Evolutionary conservation across 768 basidiomycete species (phyloP), one percentile per base, ranked within the genome.

Genomic region (Tremella fuciformis): DNA sequence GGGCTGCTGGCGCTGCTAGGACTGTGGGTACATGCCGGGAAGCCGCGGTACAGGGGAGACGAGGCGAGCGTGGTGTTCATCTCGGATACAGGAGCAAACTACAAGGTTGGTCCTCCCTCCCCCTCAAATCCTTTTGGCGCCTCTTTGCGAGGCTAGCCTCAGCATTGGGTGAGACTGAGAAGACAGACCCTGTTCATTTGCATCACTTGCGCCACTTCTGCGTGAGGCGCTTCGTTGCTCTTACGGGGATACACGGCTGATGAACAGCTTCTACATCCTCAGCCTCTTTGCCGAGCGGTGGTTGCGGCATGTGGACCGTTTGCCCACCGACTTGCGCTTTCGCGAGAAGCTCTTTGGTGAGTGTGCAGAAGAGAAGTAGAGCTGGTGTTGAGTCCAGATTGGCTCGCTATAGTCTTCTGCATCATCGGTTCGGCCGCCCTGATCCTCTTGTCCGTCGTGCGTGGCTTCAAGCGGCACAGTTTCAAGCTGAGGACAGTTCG

Each of bases 291-390:
- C 70, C 19, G 79, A 79, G 59, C 64, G 78, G 25, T 79, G 76
- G 76, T 66, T 80, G 2, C 60, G 79, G 8, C 78, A 79, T 58
- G 68, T 77, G 25, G 78, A 79, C 44, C 73, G 79, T 7, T 61
- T 80, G 1, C 79, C 79, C 2, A 69, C 70, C 15, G 67, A 75
- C 16, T 37, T 78, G 0, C 55, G 70, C 16, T 60, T 50, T 44
- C 49, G 71, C 9, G 77, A 78, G 58, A 65, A 69, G 47, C 55
- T 78, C 26, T 76, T 69, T 55, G 74, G 69, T 73, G 29, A 57
- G 69, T 61, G 7, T 48, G 55, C 53, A 37, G 19, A 11, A 42
- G 8, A 13, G 25, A 52, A 13, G n/a, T 26, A 13, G 29, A 54
- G 18, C 13, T 19, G 15, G 24, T 19, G 19, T 41, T 8, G 34